Evolutionary conservation across 768 basidiomycete genomes (phyloP).

Genomic region (Boletellus emodensis): DNA sequence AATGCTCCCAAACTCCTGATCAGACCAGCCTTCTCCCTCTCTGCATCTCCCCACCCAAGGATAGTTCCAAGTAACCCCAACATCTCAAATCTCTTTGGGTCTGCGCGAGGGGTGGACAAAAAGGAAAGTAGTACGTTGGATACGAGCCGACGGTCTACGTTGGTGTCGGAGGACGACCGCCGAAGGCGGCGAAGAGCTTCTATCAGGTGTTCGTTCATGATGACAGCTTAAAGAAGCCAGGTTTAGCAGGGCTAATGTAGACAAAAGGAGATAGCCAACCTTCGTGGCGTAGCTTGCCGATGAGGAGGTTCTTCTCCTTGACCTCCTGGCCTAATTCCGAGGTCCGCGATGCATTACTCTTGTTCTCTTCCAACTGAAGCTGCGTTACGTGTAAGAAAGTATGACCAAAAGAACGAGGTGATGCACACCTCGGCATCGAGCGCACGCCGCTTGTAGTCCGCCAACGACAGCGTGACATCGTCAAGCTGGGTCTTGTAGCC

Average conservation of each 20-base stretch:
- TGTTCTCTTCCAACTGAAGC: slow-evolving; percentile 73
- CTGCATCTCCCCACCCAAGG: slow-evolving; percentile 87
- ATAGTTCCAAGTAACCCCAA: slow-evolving; percentile 82
- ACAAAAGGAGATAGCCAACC: slow-evolving; percentile 41
- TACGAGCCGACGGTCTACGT: slow-evolving; percentile 90
- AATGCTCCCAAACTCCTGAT: slow-evolving; percentile 39
- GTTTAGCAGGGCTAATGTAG: slow-evolving; percentile 1
- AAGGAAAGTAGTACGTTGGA: slow-evolving; percentile 92
- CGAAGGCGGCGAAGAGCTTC: slow-evolving; percentile 95
- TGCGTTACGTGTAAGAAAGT: slow-evolving; percentile 28
- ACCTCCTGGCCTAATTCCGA: slow-evolving; percentile 82
- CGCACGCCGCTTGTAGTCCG: slow-evolving; percentile 89
- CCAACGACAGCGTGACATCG: slow-evolving; percentile 67
- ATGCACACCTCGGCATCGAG: slow-evolving; percentile 76
- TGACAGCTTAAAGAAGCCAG: slow-evolving; percentile 61
- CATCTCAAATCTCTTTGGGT: slow-evolving; percentile 97
- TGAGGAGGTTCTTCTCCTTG: slow-evolving; percentile 92
- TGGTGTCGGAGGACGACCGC: slow-evolving; percentile 76
- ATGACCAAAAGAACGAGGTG: background rate
- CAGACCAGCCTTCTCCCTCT: slow-evolving; percentile 83
- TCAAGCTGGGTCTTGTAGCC: slow-evolving; percentile 76
- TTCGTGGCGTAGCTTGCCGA: slow-evolving; percentile 95
- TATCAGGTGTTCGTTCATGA: slow-evolving; percentile 95
- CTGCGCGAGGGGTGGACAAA: slow-evolving; percentile 83
- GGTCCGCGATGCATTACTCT: slow-evolving; percentile 60